A percentile compares a stretch with the other conserved stretches of the same genome.
These are phyloP conservation scores for Aspergillus fischeri DNA, from an alignment of 2,329 filamentous ascomycete species.

Conservation along the genomic window DNA sequence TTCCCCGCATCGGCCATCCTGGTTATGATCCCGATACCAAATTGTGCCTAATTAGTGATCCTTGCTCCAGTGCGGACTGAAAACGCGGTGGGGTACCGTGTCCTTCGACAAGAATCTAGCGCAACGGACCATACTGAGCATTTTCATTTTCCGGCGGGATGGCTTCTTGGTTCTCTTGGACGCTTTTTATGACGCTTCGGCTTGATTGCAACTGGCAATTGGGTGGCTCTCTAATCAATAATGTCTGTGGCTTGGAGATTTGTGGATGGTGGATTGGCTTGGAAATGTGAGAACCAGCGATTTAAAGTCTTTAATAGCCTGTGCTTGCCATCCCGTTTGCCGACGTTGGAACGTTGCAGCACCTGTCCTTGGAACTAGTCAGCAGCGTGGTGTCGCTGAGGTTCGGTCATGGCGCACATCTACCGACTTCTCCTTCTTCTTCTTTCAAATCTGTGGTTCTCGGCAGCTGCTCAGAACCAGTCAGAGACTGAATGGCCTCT, in stretches of 20 bases:
- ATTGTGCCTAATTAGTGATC: not conserved
- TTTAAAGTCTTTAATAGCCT: not conserved
- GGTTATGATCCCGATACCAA: too few relatives aligned
- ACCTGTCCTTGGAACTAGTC: not conserved
- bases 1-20: not conserved
- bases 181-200: not conserved
- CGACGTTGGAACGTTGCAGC: not conserved
- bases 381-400: not conserved
- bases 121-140: not conserved
- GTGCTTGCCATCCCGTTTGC: not conserved
- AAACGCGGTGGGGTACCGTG: not conserved
- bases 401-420: conserved; percentile 9
- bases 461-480: conserved; percentile 12
- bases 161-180: not conserved
- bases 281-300: too few relatives aligned
- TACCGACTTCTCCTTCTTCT: conserved; percentile 5
- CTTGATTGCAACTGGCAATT: not conserved
- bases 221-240: not conserved
- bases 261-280: not conserved
- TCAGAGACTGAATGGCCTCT: conserved; percentile 40
- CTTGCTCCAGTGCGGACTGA: not conserved
- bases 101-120: not conserved
- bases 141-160: not conserved
- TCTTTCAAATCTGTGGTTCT: conserved; percentile 9
- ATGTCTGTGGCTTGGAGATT: not conserved